Evolutionary conservation across 306 rosid species (phyloP).

Genomic region (Herpetospermum pedunculosum): DNA sequence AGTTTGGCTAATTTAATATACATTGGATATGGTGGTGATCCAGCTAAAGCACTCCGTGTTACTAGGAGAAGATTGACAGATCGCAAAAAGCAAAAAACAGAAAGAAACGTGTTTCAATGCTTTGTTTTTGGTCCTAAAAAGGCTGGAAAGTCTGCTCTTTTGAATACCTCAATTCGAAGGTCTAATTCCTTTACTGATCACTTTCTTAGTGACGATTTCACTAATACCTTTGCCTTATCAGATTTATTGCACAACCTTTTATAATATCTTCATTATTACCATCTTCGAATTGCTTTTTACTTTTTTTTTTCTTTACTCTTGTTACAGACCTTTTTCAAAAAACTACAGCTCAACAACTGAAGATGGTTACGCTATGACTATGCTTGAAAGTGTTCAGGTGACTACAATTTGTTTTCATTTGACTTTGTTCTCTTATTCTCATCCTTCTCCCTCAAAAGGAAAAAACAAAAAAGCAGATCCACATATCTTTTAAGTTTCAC

Average conservation of each 20-base stretch:
- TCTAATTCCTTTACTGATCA: conserved; percentile 25
- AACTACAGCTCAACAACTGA: conserved; percentile 34
- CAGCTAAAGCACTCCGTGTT: conserved; percentile 64
- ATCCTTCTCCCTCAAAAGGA: not conserved
- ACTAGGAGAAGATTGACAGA: conserved; percentile 63
- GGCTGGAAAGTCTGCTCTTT: conserved; percentile 77
- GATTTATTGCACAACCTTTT: conserved; percentile 10
- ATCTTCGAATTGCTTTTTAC: conserved; percentile 5
- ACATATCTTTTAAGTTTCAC: not conserved
- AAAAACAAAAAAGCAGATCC: not conserved
- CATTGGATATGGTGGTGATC: conserved; percentile 80
- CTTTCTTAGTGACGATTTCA: conserved; percentile 9
- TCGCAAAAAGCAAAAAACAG: conserved; percentile 57
- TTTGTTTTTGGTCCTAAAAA: conserved; percentile 81
- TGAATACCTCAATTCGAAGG: conserved; percentile 76
- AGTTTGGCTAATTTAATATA: conserved; percentile 79
- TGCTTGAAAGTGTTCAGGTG: conserved; percentile 57
- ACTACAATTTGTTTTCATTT: conserved; percentile 22
- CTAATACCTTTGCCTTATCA: not conserved
- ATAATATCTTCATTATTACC: conserved; percentile 7
- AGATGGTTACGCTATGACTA: conserved; percentile 61
- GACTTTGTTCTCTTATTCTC: not conserved
- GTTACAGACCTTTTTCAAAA: conserved; percentile 60
- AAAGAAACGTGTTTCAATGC: conserved; percentile 78
- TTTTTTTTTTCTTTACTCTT: not conserved